A percentile compares a stretch with the other conserved stretches of the same genome.
Evolutionary conservation across 257 asterid genomes (phyloP).

Genomic region (Solanum appendiculatum): DNA sequence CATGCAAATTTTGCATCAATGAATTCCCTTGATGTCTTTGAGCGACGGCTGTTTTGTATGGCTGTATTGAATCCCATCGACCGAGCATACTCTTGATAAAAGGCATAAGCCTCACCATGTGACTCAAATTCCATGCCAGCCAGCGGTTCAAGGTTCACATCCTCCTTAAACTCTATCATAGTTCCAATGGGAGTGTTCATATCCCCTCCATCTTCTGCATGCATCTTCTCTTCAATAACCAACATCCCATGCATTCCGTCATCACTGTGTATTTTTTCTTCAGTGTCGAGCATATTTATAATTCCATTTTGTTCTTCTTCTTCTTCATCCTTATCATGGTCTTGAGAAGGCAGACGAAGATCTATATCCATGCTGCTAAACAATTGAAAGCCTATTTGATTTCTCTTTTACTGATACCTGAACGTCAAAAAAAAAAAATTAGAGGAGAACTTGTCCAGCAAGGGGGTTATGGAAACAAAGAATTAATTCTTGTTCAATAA

Average conservation of each 20-base stretch:
- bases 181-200: constrained; percentile 37
- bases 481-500: background rate
- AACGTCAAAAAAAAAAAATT: background rate
- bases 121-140: constrained; percentile 97
- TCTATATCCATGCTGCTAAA: constrained; percentile 65
- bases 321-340: constrained; percentile 45
- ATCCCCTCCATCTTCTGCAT: constrained; percentile 50
- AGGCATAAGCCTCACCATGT: constrained; percentile 88
- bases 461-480: background rate
- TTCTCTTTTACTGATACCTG: background rate
- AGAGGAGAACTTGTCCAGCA: background rate
- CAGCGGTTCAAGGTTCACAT: constrained; percentile 85
- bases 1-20: constrained; percentile 97
- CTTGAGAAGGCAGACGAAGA: constrained; percentile 89
- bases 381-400: background rate
- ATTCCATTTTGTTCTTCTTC: constrained; percentile 55
- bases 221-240: constrained; percentile 46
- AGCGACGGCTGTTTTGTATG: constrained; percentile 89
- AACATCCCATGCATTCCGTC: constrained; percentile 43
- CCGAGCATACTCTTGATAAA: constrained; percentile 93
- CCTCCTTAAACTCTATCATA: constrained; percentile 54
- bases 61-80: constrained; percentile 89
- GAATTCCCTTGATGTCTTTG: constrained; percentile 83
- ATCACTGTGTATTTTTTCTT: constrained; percentile 48
- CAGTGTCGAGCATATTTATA: constrained; percentile 54